A percentile compares a stretch with the other conserved stretches of the same genome.
These are phyloP conservation scores for Lichtheimia hyalospora DNA, from an alignment of 371 early-diverging fungal genomes.

Conservation along the genomic window DNA sequence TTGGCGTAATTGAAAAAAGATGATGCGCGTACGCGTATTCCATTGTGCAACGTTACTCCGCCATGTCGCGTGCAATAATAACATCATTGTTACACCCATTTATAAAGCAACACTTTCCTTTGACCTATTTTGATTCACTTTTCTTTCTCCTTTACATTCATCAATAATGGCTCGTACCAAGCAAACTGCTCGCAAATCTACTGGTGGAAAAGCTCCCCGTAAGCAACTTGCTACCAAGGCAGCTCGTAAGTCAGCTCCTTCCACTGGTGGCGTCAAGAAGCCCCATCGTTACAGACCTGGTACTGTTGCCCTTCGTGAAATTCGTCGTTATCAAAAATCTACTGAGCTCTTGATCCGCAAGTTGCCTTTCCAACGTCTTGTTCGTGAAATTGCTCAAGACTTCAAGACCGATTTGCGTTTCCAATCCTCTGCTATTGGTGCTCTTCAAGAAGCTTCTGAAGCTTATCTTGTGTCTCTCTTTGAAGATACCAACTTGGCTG, in stretches of 20 bases:
- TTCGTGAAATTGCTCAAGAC: constrained; percentile 94
- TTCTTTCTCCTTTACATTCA: not conserved
- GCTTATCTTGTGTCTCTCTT: constrained; percentile 96
- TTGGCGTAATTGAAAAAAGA: too few relatives aligned
- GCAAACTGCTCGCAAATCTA: constrained; percentile 98
- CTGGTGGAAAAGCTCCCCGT: constrained; percentile 98
- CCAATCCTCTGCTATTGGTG: constrained; percentile 96
- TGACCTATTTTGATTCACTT: too few relatives aligned
- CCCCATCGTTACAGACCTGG: constrained; percentile 86
- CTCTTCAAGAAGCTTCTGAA: constrained; percentile 98
- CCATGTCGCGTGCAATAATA: too few relatives aligned
- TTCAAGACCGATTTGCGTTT: constrained; percentile 98
- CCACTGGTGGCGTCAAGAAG: constrained; percentile 68
- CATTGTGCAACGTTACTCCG: too few relatives aligned
- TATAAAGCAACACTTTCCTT: too few relatives aligned
- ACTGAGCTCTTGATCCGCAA: constrained; percentile 98
- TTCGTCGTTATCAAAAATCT: constrained; percentile 97
- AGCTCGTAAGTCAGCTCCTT: constrained; percentile 52
- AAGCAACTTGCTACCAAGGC: constrained; percentile 98
- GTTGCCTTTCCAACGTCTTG: constrained; percentile 98
- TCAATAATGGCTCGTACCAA: constrained; percentile 91
- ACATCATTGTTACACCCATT: too few relatives aligned
- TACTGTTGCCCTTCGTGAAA: constrained; percentile 94
- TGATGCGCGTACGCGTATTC: too few relatives aligned
- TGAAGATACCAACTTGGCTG: constrained; percentile 98